These are phyloP conservation scores for Tagetes erecta DNA, from an alignment of 129 eudicot genomes.

Conservation along the genomic window DNA sequence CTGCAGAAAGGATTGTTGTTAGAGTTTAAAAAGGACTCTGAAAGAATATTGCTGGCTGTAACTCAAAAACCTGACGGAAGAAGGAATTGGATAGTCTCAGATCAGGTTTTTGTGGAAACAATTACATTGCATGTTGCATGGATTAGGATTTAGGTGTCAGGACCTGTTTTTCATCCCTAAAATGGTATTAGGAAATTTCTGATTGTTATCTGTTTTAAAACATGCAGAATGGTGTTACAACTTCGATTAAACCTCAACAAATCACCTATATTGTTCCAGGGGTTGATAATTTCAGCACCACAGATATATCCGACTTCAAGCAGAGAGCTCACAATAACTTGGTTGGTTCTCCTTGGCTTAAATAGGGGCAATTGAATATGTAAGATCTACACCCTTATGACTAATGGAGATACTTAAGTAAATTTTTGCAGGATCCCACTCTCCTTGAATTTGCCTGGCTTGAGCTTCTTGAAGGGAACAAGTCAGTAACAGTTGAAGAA, in stretches of 20 bases:
- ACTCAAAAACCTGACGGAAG: constrained; percentile 90
- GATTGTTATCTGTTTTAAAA: constrained; percentile 28
- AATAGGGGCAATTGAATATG: constrained; percentile 1
- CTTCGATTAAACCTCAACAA: constrained; percentile 93
- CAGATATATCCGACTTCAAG: constrained; percentile 63
- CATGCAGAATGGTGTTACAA: constrained; percentile 75
- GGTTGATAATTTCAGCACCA: constrained; percentile 57
- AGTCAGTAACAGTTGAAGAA: constrained; percentile 76
- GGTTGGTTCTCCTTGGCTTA: constrained; percentile 51
- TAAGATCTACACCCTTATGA: not conserved
- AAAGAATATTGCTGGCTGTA: constrained; percentile 86
- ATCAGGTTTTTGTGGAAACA: constrained; percentile 75
- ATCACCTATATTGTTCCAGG: constrained; percentile 93
- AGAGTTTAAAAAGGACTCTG: constrained; percentile 89
- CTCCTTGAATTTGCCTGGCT: constrained; percentile 96
- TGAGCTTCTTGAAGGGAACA: constrained; percentile 88
- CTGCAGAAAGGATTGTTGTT: constrained; percentile 77
- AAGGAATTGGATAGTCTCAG: constrained; percentile 95
- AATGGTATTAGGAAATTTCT: constrained; percentile 25
- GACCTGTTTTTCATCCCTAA: constrained; percentile 13
- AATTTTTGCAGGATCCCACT: constrained; percentile 70
- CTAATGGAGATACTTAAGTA: constrained; percentile 14
- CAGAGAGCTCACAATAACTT: constrained; percentile 75
- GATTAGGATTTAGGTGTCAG: constrained; percentile 38
- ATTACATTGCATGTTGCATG: constrained; percentile 35